phyloP scores from a whole-genome alignment of 192 early-diverging fungal genomes.

The Coemansia sp. region DNA sequence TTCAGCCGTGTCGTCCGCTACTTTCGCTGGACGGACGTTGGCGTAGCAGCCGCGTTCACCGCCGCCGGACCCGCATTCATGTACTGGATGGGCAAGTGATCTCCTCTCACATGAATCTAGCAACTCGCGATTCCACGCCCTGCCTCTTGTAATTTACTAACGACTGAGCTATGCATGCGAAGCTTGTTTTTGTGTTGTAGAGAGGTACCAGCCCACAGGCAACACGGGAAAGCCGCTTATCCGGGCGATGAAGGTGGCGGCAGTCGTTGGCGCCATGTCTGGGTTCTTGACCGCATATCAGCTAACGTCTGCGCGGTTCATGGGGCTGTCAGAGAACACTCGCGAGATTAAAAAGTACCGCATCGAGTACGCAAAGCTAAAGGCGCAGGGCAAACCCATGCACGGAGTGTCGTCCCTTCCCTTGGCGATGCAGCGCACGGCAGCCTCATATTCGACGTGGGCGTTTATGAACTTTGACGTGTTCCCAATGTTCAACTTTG shows the following conservation, averaged over 20 bases:
- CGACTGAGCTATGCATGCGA: background rate
- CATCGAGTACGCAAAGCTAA: slow-evolving; percentile 63
- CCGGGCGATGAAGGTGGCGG: slow-evolving; percentile 59
- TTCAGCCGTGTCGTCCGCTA: slow-evolving; percentile 88
- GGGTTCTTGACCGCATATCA: slow-evolving; percentile 86
- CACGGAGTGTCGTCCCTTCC: slow-evolving; percentile 64
- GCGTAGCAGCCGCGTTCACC: slow-evolving; percentile 62
- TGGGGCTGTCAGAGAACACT: slow-evolving; percentile 88
- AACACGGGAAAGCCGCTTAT: slow-evolving; percentile 50
- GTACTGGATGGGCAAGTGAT: slow-evolving; percentile 72
- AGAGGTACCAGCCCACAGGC: slow-evolving; percentile 61
- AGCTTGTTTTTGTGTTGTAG: slow-evolving; percentile 8
- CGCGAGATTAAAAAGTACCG: slow-evolving; percentile 74
- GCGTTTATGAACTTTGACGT: slow-evolving; percentile 70
- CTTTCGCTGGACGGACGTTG: slow-evolving; percentile 84
- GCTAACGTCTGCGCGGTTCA: slow-evolving; percentile 75
- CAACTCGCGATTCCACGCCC: no score
- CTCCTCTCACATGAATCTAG: no score
- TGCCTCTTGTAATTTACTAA: background rate
- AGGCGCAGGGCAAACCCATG: slow-evolving; percentile 69
- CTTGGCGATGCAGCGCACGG: slow-evolving; percentile 60
- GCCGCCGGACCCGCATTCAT: slow-evolving; percentile 75
- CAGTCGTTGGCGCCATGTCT: slow-evolving; percentile 57
- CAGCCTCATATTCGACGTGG: slow-evolving; percentile 69
- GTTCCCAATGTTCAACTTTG: slow-evolving; percentile 78